Base-by-base conservation (phyloP, 306 rosid genomes). In the Psophocarpus tetragonolobus region DNA sequence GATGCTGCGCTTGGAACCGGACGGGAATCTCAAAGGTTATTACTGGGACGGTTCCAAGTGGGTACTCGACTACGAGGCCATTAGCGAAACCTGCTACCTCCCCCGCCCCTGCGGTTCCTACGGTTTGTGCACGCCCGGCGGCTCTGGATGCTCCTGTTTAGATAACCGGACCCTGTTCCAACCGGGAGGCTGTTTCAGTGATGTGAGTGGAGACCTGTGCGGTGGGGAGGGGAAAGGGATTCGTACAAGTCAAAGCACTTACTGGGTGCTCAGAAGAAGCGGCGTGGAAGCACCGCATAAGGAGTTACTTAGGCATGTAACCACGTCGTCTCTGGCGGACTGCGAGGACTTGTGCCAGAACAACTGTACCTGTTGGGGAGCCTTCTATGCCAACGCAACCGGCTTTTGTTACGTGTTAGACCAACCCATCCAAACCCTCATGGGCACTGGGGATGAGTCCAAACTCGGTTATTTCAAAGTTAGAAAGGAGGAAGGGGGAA, bases 351-450 rank as follows among this genome's bases (percentile, higher is more conserved):
- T 68, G 2, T 95, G 98, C 20, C 87, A 87, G 68, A 81, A 30
- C 3, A 87, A 88, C 48, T 95, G 98, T 27, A 84, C 84, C 7
- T 95, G 98, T 47, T 95, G 98, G 98, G 98, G 97, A 0, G 88
- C 92, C 4, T 36, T 89, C 67, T 92, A 83, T 73, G 76, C 53
- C 62, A 92, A 89, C 44, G 84, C 9, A 1, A 84, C 92, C 76
- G 88, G 93, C 81, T 89, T 88, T 78, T 95, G 97, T 71, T 89
- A 89, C 74, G 4, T 74, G 60, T 54, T 91, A 87, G 97, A 90
- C 1, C 73, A 85, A 71, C 90, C 96, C 83, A 76, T 92, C 76
- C 90, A 84, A 20, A 88, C 91, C 2, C 18, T 95, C 75, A 32
- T 87, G 84, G 83, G 88, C 0, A 83, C 83, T 0, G 87, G 86